phyloP scores from a whole-genome alignment of 495 filamentous ascomycete species.

The Ramalina peruviana region DNA sequence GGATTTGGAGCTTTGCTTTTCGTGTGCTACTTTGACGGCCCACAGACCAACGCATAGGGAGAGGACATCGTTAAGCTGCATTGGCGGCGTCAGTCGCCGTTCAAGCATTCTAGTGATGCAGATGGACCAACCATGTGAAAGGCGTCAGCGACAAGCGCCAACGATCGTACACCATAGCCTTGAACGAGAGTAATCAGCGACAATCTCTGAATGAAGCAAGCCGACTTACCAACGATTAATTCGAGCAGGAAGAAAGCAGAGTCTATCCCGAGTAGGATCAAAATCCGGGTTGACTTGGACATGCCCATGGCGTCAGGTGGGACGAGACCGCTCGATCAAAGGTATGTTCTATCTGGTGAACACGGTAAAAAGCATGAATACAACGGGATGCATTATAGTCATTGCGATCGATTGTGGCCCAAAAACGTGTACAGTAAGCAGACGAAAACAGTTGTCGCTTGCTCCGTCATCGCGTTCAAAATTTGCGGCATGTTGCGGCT shows the following conservation, averaged over 20 bases:
- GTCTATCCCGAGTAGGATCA: slow-evolving; percentile 85
- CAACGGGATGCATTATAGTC: no score
- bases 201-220: neutral
- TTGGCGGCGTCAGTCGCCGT: neutral
- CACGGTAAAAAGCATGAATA: no score
- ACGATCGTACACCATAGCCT: slow-evolving; percentile 74
- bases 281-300: slow-evolving; percentile 85
- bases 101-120: neutral
- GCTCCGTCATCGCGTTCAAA: no score
- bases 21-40: slow-evolving; percentile 78
- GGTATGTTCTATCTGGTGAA: no score
- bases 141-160: slow-evolving; percentile 88
- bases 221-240: slow-evolving; percentile 51
- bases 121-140: slow-evolving; percentile 77
- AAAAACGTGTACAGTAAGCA: no score
- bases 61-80: slow-evolving; percentile 83
- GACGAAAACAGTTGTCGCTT: no score
- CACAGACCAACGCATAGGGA: slow-evolving; percentile 85
- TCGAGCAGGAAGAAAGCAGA: slow-evolving; percentile 80
- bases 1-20: slow-evolving; percentile 64
- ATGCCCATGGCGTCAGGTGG: slow-evolving; percentile 49
- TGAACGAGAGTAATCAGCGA: slow-evolving; percentile 7
- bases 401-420: no score
- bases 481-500: no score
- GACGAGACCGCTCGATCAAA: neutral